Conservation (phyloP, 2,329 filamentous ascomycete genomes). For the Rhynchosporium graminicola region DNA sequence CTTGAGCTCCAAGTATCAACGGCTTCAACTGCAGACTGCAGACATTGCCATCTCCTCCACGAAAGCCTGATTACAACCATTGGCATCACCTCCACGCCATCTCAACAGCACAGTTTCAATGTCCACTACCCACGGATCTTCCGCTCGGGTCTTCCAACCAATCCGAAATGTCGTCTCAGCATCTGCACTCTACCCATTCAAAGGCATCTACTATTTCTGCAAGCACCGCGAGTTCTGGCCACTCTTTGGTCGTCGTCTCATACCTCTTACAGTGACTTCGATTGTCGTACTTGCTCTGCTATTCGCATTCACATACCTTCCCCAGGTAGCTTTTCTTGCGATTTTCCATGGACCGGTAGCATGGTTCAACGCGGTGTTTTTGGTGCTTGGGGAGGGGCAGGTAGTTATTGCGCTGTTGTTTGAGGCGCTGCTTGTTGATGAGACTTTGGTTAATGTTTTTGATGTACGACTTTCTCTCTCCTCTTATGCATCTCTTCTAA, state of each 20-base stretch:
- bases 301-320: constrained; percentile 85
- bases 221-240: constrained; percentile 80
- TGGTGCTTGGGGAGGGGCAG: constrained; percentile 75
- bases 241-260: constrained; percentile 72
- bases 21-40: not conserved
- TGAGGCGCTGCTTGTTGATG: constrained; percentile 80
- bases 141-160: constrained; percentile 23
- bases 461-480: constrained; percentile 54
- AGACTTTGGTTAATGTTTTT: constrained; percentile 78
- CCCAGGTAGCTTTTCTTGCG: constrained; percentile 84
- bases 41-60: not conserved
- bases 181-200: constrained; percentile 53
- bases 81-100: not conserved
- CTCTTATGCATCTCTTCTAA: not conserved
- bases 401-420: constrained; percentile 53
- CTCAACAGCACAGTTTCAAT: not conserved
- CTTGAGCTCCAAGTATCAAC: constrained; percentile 12
- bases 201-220: constrained; percentile 82
- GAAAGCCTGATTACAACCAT: too few species aligned
- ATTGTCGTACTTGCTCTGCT: constrained; percentile 80
- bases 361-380: constrained; percentile 85
- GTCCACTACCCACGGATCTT: constrained; percentile 4
- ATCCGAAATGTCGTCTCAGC: constrained; percentile 36
- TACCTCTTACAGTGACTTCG: constrained; percentile 82
- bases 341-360: constrained; percentile 86